phyloP scores from a whole-genome alignment of 1,284 basidiomycete genomes.

The Phellopilus nigrolimitatus region DNA sequence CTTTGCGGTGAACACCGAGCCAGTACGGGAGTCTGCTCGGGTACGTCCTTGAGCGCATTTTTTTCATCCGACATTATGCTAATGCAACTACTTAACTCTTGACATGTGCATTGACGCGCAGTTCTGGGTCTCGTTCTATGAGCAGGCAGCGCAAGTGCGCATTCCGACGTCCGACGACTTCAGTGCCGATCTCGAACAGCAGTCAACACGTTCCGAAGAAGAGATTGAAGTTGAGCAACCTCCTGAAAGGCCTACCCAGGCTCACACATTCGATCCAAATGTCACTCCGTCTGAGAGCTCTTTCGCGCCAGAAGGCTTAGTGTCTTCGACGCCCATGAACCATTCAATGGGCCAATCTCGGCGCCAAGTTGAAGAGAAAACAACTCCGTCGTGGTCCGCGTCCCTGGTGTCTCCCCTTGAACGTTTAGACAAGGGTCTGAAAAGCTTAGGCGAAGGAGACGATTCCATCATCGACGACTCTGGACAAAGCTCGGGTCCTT shows the following conservation, averaged over 20 bases:
- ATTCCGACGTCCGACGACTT: slow-evolving; percentile 70
- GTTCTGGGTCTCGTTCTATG: slow-evolving; percentile 97
- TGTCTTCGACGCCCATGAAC: slow-evolving; percentile 73
- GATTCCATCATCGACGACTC: slow-evolving; percentile 14
- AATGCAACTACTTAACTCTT: neutral
- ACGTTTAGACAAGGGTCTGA: slow-evolving; percentile 64
- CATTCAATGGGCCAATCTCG: slow-evolving; percentile 32
- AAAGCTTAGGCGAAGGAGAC: slow-evolving; percentile 45
- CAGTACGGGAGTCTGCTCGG: slow-evolving; percentile 84
- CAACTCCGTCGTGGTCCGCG: slow-evolving; percentile 58
- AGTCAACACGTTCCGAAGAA: slow-evolving; percentile 21
- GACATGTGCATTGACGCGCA: slow-evolving; percentile 34
- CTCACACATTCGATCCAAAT: slow-evolving; percentile 29
- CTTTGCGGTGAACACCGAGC: slow-evolving; percentile 82
- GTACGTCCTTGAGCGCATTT: slow-evolving; percentile 45
- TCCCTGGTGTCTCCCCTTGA: slow-evolving; percentile 75
- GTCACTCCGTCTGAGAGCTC: slow-evolving; percentile 40
- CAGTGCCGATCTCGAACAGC: slow-evolving; percentile 44
- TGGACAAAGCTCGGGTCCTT: slow-evolving; percentile 22
- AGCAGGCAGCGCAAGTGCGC: slow-evolving; percentile 82
- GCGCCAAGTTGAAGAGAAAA: slow-evolving; percentile 28
- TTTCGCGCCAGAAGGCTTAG: slow-evolving; percentile 61
- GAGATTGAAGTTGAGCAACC: slow-evolving; percentile 30
- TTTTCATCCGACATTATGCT: neutral
- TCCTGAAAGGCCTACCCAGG: slow-evolving; percentile 32